Conservation (phyloP, 176 grass and related monocot genomes). For the Elymus sibiricus region DNA sequence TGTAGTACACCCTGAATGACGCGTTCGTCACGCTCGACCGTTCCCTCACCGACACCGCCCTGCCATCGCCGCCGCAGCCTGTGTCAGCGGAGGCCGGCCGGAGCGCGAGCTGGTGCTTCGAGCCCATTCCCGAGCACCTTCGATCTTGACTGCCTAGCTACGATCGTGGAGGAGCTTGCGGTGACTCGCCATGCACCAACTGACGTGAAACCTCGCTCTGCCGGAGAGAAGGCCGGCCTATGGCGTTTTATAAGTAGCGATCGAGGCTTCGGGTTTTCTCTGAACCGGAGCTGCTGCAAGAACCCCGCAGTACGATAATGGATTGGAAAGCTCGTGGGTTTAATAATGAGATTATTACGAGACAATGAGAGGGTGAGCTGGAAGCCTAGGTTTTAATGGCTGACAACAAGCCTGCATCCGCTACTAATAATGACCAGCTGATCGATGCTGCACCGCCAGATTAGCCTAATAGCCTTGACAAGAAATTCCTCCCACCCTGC, state of each 20-base stretch:
- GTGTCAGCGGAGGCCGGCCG: neutral
- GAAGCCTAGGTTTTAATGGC: neutral
- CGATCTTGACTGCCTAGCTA: no score
- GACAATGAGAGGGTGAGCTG: neutral
- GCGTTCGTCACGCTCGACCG: conserved; percentile 25
- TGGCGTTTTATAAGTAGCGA: no score
- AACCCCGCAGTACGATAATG: no score
- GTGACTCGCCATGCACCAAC: no score
- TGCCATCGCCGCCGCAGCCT: neutral
- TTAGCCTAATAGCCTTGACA: neutral
- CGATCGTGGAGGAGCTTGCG: no score
- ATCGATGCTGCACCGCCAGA: neutral
- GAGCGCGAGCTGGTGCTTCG: neutral
- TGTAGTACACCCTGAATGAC: conserved; percentile 50
- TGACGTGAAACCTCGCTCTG: no score
- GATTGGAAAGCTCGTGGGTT: no score
- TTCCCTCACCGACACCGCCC: conserved; percentile 7
- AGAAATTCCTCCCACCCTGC: neutral
- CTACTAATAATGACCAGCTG: neutral
- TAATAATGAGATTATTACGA: no score
- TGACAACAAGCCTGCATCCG: neutral
- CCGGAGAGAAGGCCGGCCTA: no score
- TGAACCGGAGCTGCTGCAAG: no score
- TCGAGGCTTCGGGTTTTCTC: no score
- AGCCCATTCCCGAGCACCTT: neutral